Base-by-base conservation (phyloP, 169 alveolate species). In the Plasmodium fragile region DNA sequence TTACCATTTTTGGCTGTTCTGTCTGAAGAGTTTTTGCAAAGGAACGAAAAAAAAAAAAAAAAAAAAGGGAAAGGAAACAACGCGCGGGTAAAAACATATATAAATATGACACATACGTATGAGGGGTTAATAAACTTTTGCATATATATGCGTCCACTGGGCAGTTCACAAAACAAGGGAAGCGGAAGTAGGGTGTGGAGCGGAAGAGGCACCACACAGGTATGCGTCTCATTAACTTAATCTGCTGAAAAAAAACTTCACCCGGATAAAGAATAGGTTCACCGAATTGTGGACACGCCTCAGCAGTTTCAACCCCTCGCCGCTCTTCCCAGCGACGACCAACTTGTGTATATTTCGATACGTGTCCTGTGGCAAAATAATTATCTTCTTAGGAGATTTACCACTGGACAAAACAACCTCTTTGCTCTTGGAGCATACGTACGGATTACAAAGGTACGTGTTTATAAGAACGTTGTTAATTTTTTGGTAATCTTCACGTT, bases 351-450 rank as follows among this genome's bases (percentile, higher is more conserved):
- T 91, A 36, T 91, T 91, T 81, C 82, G 81, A 55, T 91, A 91
- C 25, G 92, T 69, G 59, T 91, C 94, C 49, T 91, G 83, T 70
- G 94, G 94, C 41, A 91, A 80, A 49, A 91, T 81, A n/a, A 91
- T 81, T 3, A 91, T 36, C 55, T 81, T 91, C 28, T 91, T 91
- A n/a, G 45, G 70, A 7, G 73, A 80, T 59, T 53, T 87, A 5
- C 70, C 52, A 22, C 78, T 87, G 43, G 89, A 39, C 8, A 87
- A 4, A 6, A 69, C 32, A 78, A 22, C 45, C 0, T 52, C 80
- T 30, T 77, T 87, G n/a, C 83, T 69, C 34, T 91, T 91, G 5
- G 79, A 75, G 34, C 73, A 91, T 39, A 91, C 52, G 75, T 91
- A 30, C 25, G 94, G 94, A 81, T 91, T 91, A 43, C 83, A 91